A percentile compares a stretch with the other conserved stretches of the same genome.
Conservation (phyloP, 179 eudicot genomes). For the Corrigiola litoralis region DNA sequence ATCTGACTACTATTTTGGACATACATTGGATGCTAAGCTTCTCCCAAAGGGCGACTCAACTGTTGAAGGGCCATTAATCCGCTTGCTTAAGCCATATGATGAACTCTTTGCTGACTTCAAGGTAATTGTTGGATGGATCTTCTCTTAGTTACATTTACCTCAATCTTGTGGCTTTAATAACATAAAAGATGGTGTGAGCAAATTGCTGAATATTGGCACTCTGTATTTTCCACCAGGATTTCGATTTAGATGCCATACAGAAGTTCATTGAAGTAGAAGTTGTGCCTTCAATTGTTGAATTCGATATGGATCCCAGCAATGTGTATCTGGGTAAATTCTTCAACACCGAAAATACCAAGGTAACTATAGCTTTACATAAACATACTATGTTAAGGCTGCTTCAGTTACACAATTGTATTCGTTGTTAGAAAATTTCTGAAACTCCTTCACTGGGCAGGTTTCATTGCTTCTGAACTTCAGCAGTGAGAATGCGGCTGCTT, state of each 20-base stretch:
- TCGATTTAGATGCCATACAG: slow-evolving; percentile 49
- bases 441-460: slow-evolving; percentile 36
- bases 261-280: slow-evolving; percentile 62
- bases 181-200: neutral
- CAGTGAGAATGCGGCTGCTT: slow-evolving; percentile 44
- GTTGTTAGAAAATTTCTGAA: neutral
- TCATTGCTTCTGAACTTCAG: slow-evolving; percentile 64
- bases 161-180: neutral
- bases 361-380: neutral
- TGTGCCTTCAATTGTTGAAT: slow-evolving; percentile 56
- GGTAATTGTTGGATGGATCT: slow-evolving; percentile 26
- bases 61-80: slow-evolving; percentile 46
- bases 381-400: neutral
- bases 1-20: slow-evolving; percentile 62
- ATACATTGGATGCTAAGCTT: slow-evolving; percentile 59
- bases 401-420: neutral
- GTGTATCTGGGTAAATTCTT: slow-evolving; percentile 56
- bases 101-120: slow-evolving; percentile 64
- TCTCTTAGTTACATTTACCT: neutral
- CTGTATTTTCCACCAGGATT: slow-evolving; percentile 38
- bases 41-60: slow-evolving; percentile 69
- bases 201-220: neutral
- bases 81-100: slow-evolving; percentile 85
- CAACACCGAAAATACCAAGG: slow-evolving; percentile 56
- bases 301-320: slow-evolving; percentile 52